Evolutionary conservation across 192 early-diverging fungal genomes (phyloP).

Genomic region (Linnemannia zychae): DNA sequence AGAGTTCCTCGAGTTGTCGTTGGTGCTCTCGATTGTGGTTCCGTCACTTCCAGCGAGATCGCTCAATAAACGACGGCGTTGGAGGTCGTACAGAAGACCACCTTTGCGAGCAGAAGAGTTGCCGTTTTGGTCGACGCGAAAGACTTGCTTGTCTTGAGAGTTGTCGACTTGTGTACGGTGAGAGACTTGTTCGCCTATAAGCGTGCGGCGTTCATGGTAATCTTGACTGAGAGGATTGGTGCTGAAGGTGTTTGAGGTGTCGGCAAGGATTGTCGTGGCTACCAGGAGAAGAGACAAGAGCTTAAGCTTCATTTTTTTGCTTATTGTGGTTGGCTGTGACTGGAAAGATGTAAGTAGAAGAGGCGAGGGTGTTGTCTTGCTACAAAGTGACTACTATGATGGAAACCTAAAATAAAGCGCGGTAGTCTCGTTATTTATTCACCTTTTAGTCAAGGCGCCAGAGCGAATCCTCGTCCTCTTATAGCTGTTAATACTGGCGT

Average conservation of each 20-base stretch:
- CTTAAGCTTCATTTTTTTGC: slow-evolving; percentile 6
- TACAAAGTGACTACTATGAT: background rate
- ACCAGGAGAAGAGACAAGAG: background rate
- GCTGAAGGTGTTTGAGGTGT: background rate
- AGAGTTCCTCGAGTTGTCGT: background rate
- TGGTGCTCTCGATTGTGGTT: background rate
- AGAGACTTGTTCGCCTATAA: slow-evolving; percentile 2
- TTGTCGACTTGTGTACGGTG: background rate
- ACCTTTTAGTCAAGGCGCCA: background rate
- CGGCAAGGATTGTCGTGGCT: background rate
- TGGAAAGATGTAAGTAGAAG: background rate
- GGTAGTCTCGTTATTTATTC: background rate
- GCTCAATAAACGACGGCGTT: background rate
- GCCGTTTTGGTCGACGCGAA: slow-evolving; percentile 13
- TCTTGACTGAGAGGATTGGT: too few relatives aligned
- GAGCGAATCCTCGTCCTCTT: background rate
- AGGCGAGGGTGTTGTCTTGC: too few relatives aligned
- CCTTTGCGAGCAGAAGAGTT: background rate
- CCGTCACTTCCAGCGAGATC: background rate
- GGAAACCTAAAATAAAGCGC: background rate
- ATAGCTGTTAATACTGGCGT: background rate
- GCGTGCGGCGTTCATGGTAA: background rate
- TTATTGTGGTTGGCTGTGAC: background rate
- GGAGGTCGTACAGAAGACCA: slow-evolving; percentile 7
- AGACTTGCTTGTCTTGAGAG: background rate